phyloP scores from a whole-genome alignment of 2,329 filamentous ascomycete genomes.

The Diaporthe citriasiana region DNA sequence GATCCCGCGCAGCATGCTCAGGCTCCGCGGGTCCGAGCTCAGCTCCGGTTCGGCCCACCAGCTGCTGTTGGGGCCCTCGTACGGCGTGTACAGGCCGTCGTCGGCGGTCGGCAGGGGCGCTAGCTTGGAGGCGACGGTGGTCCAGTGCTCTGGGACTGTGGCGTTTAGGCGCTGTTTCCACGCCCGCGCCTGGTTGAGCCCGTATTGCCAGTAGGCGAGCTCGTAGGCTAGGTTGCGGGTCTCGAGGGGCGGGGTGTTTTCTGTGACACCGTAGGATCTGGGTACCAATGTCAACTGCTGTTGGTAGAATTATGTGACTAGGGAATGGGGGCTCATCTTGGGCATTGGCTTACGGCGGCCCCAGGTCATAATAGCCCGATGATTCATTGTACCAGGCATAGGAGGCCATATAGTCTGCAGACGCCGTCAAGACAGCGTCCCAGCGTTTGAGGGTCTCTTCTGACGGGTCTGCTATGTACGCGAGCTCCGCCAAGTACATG shows the following conservation, averaged over 20 bases:
- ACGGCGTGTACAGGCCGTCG: slow-evolving; percentile 58
- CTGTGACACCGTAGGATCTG: slow-evolving; percentile 62
- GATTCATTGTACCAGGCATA: slow-evolving; percentile 51
- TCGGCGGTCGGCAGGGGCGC: slow-evolving; percentile 59
- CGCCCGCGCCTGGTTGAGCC: slow-evolving; percentile 58
- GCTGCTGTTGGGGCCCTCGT: slow-evolving; percentile 61
- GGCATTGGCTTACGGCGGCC: slow-evolving; percentile 55
- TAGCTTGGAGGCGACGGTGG: slow-evolving; percentile 56
- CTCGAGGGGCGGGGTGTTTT: slow-evolving; percentile 63
- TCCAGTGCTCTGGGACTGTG: slow-evolving; percentile 56
- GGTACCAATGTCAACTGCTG: neutral
- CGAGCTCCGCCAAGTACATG: slow-evolving; percentile 61
- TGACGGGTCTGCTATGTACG: slow-evolving; percentile 49
- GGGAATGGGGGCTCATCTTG: neutral
- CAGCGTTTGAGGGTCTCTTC: slow-evolving; percentile 47
- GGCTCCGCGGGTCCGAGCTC: slow-evolving; percentile 59
- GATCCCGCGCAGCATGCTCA: slow-evolving; percentile 61
- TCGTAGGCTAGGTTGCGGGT: slow-evolving; percentile 65
- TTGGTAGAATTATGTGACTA: neutral
- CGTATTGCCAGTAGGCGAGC: slow-evolving; percentile 64
- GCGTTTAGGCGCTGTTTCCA: slow-evolving; percentile 60
- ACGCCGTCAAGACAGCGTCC: slow-evolving; percentile 48
- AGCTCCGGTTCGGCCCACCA: slow-evolving; percentile 58
- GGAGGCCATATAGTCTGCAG: slow-evolving; percentile 51
- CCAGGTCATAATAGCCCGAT: slow-evolving; percentile 55